Evolutionary conservation across 2,329 filamentous ascomycete species (phyloP), one percentile per base, ranked within the genome.

Genomic region (Fusarium keratoplasticum): DNA sequence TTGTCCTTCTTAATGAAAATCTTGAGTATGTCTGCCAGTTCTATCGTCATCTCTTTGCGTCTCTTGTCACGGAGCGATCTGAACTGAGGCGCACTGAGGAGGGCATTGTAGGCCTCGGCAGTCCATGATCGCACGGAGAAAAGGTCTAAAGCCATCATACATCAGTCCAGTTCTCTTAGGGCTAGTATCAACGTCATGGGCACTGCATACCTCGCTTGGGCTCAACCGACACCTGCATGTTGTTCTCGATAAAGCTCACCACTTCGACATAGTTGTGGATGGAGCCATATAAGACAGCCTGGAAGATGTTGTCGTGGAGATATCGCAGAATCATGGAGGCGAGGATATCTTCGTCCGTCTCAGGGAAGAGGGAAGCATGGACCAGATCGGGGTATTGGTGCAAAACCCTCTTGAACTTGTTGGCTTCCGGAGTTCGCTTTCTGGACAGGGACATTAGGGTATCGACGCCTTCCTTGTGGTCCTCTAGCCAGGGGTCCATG

Each of bases 281-380:
- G 10, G 71, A 59, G 5, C 80, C 80, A 57, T 81, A 83, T 7
- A 84, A 67, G 6, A 77, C 73, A 20, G 75, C 76, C 55, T 82
- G 78, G 62, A 84, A 84, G 50, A 84, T 80, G 27, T 80, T 76
- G 42, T 82, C 81, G 25, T 82, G 73, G 22, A 84, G 71, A 36
- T 76, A 83, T 40, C 83, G 78, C 78, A 84, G 74, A 25, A 83
- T 78, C 13, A 84, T 69, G 18, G 81, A 80, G 20, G 79, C 75
- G 20, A 83, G 50, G 10, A 85, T 76, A 22, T 84, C 82, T 11
- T 83, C 79, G 47, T 84, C 83, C 4, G 82, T 83, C 47, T 83
- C 82, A 1, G 83, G 81, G 44, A 79, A 83, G 44, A 70, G 65
- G 36, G 70, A 75, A 6, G 76, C 83, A 38, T 81, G 76, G 3